These are phyloP conservation scores for Fusarium bactridioides DNA, from an alignment of 2,329 filamentous ascomycete genomes.

Conservation along the genomic window DNA sequence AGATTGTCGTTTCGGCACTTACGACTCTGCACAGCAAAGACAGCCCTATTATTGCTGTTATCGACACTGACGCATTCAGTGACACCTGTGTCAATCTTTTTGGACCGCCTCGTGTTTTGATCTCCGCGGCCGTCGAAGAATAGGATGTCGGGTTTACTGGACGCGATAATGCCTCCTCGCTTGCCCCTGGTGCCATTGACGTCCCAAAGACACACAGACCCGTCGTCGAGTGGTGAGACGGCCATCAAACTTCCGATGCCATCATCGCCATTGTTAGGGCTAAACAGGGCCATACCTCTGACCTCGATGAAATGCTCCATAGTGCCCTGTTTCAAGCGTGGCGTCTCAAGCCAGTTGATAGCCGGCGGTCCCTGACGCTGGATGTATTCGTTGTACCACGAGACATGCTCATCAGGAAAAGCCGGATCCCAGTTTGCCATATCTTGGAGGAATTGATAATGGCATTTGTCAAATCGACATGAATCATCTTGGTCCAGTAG, in stretches of 20 bases:
- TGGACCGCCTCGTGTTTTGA: constrained; percentile 58
- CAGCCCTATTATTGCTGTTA: constrained; percentile 71
- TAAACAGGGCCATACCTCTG: constrained; percentile 75
- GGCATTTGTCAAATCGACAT: constrained; percentile 13
- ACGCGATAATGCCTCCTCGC: constrained; percentile 70
- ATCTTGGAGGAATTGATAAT: constrained; percentile 54
- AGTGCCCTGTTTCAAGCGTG: constrained; percentile 53
- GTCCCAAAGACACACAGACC: constrained; percentile 89
- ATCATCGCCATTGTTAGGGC: constrained; percentile 59
- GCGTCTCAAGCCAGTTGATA: constrained; percentile 79
- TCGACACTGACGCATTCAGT: constrained; percentile 87
- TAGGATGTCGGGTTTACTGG: constrained; percentile 73
- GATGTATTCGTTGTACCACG: constrained; percentile 91
- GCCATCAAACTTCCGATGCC: constrained; percentile 59
- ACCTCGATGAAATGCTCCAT: constrained; percentile 66
- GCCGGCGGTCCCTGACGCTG: constrained; percentile 79
- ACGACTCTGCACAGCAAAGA: constrained; percentile 80
- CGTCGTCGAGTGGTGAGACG: constrained; percentile 83
- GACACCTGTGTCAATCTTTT: constrained; percentile 75
- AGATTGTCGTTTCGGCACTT: constrained; percentile 43
- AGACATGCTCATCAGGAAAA: constrained; percentile 73
- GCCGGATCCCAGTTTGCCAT: constrained; percentile 85
- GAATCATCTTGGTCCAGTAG: constrained; percentile 39
- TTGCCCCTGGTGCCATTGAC: constrained; percentile 62
- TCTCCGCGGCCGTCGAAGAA: constrained; percentile 61